Evolutionary conservation across 305 asterid species (phyloP), one percentile per base, ranked within the genome.

Genomic region (Rubia tinctorum): DNA sequence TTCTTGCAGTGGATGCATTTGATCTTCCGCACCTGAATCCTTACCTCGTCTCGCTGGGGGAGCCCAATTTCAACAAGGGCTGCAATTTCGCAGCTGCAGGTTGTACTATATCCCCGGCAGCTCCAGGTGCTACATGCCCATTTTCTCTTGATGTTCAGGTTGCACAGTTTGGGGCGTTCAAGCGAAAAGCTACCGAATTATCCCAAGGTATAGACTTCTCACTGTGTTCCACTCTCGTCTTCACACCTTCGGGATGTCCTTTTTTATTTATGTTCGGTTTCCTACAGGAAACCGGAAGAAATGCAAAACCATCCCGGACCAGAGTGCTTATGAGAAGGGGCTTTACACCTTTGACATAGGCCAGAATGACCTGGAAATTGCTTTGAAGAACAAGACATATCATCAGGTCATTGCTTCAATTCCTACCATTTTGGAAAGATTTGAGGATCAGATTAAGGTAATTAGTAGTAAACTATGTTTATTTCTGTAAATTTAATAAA

Each of bases 361-460:
- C 80, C 99, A 95, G 84, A 95, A 92, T 76, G 99, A 95, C 80
- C 89, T 92, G 5, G 96, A 98, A 10, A 91, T 96, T n/a, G 96
- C 94, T 73, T 90, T 95, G 78, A 92, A 90, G 73, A 87, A 98
- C 66, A 90, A 87, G 86, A 86, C 95, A 11, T 76, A 79, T 6
- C 96, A 95, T 81, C 96, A 95, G 86, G 67, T 95, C 72, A 82
- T 92, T 15, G 99, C 96, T 66, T 92, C 92, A 22, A 87, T 95
- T 49, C 99, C 97, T 65, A 80, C 80, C 8, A 79, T 90, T 78
- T 84, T 90, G 51, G 39, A 76, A 66, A 88, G 81, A 80, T 87
- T 95, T 73, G 99, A 95, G 86, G 78, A 44, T 20, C 56, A 56
- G 20, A 66, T 66, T 43, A 4, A 42, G 71, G 71, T 66, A 22